Percentiles rank a stretch among this genome's conserved stretches.
Evolutionary conservation across 2,329 filamentous ascomycete species (phyloP).

Genomic region (Geosmithia putterillii): DNA sequence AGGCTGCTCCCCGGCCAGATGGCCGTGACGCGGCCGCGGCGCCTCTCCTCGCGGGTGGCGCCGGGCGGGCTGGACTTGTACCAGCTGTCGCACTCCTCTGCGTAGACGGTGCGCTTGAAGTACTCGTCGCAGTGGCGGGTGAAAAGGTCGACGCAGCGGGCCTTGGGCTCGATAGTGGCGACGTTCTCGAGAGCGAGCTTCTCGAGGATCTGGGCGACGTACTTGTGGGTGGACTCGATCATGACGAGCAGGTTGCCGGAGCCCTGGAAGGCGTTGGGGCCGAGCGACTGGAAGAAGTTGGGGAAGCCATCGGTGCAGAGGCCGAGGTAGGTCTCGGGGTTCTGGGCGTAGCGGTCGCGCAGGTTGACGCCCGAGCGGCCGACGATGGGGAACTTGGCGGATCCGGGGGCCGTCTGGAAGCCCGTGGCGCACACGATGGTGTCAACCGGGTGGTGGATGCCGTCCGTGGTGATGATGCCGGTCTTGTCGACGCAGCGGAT

Average conservation of each 20-base stretch:
- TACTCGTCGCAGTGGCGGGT: conserved; percentile 31
- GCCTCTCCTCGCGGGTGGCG: background rate
- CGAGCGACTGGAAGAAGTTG: conserved; percentile 19
- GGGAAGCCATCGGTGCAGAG: conserved; percentile 30
- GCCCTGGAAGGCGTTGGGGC: background rate
- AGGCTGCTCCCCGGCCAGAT: conserved; percentile 32
- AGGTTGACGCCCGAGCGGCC: conserved; percentile 34
- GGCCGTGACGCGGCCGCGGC: conserved; percentile 22
- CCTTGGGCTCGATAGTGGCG: conserved; percentile 27
- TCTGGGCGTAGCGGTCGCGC: conserved; percentile 28
- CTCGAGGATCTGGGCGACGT: background rate
- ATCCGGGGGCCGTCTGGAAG: conserved; percentile 35
- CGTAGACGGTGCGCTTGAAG: conserved; percentile 34
- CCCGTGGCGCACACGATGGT: conserved; percentile 42
- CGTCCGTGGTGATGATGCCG: conserved; percentile 34
- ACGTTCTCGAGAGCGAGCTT: background rate
- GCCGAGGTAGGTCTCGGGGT: conserved; percentile 31
- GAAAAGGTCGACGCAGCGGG: conserved; percentile 32
- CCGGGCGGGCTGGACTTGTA: conserved; percentile 28
- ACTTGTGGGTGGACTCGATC: background rate
- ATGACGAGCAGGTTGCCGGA: background rate
- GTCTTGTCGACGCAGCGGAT: conserved; percentile 18
- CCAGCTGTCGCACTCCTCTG: conserved; percentile 37
- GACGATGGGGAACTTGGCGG: conserved; percentile 31
- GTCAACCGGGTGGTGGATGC: conserved; percentile 36